Evolutionary conservation across 2,329 filamentous ascomycete genomes (phyloP), one percentile per base, ranked within the genome.

Genomic region (Dissoconium aciculare): DNA sequence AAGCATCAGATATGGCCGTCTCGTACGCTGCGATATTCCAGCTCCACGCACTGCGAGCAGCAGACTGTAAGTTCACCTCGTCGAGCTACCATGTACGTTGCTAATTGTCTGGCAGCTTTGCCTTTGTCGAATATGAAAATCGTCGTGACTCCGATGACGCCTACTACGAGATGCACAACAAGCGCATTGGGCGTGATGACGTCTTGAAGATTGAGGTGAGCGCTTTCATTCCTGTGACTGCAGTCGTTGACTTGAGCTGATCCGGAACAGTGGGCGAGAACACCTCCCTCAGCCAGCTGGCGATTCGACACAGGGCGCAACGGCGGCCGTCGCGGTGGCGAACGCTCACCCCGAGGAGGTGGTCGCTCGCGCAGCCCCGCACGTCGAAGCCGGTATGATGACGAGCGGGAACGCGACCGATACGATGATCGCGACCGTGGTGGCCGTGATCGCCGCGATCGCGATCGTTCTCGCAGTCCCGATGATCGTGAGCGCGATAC

Each of bases 121-220:
- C 89, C 21, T 98, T 98, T 57, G 89, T 98, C 43, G 89, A 98
- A 63, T 98, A 98, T 59, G 89, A 98, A 66, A 91, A 85, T 58
- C 82, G 87, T 50, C 85, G 89, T 48, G 89, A 98, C 67, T 85
- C 89, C 42, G 89, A 98, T 58, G 89, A 98, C 63, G 89, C 89
- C 28, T 98, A 98, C 57, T 83, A 98, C 58, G 89, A 98, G 64
- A 98, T 98, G 89, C 89, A 98, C 56, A 95, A 95, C 67, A 94
- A 94, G 73, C 83, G 87, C 45, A 84, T 98, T 47, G 85, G 84
- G 28, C 78, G 87, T 40, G 89, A 98, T 54, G 89, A 98, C 51
- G 64, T 93, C 37, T 57, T 98, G 63, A 98, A 98, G 66, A 95
- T 98, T 44, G 89, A 98, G 72, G 89, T 93, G 62, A 45, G 70